A percentile compares a stretch with the other conserved stretches of the same genome.
These are phyloP conservation scores for Blastobotrys mokoenaii DNA, from an alignment of 805 yeast genomes.

Conservation along the genomic window DNA sequence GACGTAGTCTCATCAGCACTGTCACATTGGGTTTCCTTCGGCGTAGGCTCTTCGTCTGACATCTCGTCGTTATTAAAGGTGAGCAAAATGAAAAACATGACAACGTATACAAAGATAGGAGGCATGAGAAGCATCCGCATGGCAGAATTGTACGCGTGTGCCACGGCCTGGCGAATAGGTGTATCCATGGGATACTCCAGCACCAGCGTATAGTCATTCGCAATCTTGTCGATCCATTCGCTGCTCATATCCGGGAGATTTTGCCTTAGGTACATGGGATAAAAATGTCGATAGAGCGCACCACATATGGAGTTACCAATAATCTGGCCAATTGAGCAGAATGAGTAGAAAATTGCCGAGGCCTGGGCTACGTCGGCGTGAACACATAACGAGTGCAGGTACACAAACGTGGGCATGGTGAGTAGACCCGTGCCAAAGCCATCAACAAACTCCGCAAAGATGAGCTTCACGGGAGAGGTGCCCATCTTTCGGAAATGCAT, in stretches of 20 bases:
- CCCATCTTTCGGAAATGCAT: conserved; percentile 46
- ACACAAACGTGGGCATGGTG: conserved; percentile 37
- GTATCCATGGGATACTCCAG: conserved; percentile 6
- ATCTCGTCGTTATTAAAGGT: background rate
- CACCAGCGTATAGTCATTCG: conserved; percentile 1
- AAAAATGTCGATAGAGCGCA: conserved; percentile 7
- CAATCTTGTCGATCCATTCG: background rate
- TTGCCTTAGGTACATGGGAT: background rate
- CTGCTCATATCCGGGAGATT: background rate
- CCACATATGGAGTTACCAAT: conserved; percentile 10
- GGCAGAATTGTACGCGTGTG: conserved; percentile 7
- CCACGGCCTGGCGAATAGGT: conserved; percentile 6
- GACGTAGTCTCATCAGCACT: too few species aligned
- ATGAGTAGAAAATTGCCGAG: conserved; percentile 8
- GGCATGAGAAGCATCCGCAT: conserved; percentile 10
- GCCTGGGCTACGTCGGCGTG: conserved; percentile 9
- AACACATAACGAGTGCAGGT: conserved; percentile 5
- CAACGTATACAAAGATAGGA: conserved; percentile 7
- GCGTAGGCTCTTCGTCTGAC: background rate
- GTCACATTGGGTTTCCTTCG: too few species aligned
- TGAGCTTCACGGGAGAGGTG: conserved; percentile 43
- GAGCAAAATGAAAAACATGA: conserved; percentile 8
- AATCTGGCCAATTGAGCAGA: conserved; percentile 7
- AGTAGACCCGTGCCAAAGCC: conserved; percentile 70
- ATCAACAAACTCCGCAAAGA: conserved; percentile 52